Evolutionary conservation across 805 yeast species (phyloP), one percentile per base, ranked within the genome.

Genomic region (Ogataea parapolymorpha): DNA sequence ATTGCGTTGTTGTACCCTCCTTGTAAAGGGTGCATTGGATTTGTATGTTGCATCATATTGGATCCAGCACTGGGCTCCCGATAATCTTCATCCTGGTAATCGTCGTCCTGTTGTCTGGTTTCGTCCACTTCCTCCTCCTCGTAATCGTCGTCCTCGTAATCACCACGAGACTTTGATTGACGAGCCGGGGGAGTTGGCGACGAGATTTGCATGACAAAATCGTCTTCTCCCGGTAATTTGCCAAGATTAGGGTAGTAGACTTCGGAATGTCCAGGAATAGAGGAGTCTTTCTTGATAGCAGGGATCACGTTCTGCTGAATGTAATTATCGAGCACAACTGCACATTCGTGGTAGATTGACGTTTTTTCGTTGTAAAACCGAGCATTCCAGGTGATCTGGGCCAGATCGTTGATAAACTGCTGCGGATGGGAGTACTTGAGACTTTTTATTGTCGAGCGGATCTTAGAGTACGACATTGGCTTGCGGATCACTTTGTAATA

Each of bases 371-470:
- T 91, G 63, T 82, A 91, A 34, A 82, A 76, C 45, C 86, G 77
- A 3, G 97, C 96, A 58, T 91, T 91, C 89, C 95, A 87, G 1
- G 87, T 76, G 38, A 91, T 84, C 61, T 86, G 95, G 0, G 83
- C 87, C 44, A 90, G 59, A 61, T 90, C 96, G 42, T 69, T 74
- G 26, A 90, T 66, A 60, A 87, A 89, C 32, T 79, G 81, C 51
- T 80, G 84, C 1, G 86, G 77, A 33, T 69, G 69, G 5, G 66
- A 59, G 65, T 89, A 90, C 45, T 64, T 65, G 36, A 62, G 63
- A 29, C 72, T 68, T 44, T 77, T 77, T 26, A 85, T 63, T 44
- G 76, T 71, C 49, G 80, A 74, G 42, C 75, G 80, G 42, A 90
- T 75, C 47, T 83, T 79, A 51, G 81, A 80, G 48, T 90, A 74